Base-by-base conservation (phyloP, 129 eudicot species). In the Flaveria ramosissima region DNA sequence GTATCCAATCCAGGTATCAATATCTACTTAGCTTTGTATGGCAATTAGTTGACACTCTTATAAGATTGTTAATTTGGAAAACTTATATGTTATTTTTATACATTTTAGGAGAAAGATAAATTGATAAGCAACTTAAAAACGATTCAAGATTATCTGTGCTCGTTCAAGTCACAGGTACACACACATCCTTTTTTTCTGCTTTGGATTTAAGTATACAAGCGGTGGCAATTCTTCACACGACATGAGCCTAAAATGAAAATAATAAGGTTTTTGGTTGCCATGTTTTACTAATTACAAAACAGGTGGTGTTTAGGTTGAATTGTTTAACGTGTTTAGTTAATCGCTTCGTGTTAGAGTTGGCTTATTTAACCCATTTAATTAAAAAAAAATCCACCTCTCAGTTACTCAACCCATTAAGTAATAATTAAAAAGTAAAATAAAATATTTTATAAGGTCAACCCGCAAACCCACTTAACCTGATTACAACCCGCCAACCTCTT, bases 121-220 rank as follows among this genome's bases (percentile, higher is more conserved):
- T 68, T 94, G 73, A 81, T 86, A 41, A 83, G 86, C 87, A 94
- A 94, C 84, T 84, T 94, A 71, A 94, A 91, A 80, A 89, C 91
- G 42, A 89, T 94, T 77, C 97, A 94, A 84, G 90, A 94, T 83
- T 94, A 94, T 75, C 89, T 94, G 73, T 94, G 98, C 87, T 91
- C 97, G 45, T 94, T 91, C 72, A 85, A 84, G 73, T 91, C 98
- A 46, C 98, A 91, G 98, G 98, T 93, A 76, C 53, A 71, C 24
- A 30, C 20, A 10, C 53, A 42, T 50, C 21, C 48, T 16, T 57
- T 68, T 41, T 46, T 46, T 65, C 42, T 71, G 21, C 20, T 45
- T n/a, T 50, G 6, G 23, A 15, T 56, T 55, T 14, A 63, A 16
- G 11, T 32, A 63, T 2, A 27, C 70, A 13, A 32, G 10, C 2